Evolutionary conservation across 1,284 basidiomycete species (phyloP).

Genomic region (Pseudozyma flocculosa): DNA sequence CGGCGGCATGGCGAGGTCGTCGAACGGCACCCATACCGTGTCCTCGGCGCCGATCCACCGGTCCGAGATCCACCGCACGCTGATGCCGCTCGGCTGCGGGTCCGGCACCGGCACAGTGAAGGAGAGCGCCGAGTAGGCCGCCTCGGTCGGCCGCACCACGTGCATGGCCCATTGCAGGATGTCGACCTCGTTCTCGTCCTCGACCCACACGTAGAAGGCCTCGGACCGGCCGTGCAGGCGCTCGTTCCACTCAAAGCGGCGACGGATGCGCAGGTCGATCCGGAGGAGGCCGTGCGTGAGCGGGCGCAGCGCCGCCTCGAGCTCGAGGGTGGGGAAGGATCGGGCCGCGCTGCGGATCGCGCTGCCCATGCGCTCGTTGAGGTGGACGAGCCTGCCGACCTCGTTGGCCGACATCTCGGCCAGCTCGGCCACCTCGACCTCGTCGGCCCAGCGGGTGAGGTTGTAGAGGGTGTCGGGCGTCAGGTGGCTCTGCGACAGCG

Average conservation of each 20-base stretch:
- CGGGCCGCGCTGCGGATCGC: slow-evolving; percentile 78
- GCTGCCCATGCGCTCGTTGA: slow-evolving; percentile 81
- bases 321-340: slow-evolving; percentile 77
- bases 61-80: slow-evolving; percentile 79
- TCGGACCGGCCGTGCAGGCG: slow-evolving; percentile 76
- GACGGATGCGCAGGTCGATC: slow-evolving; percentile 69
- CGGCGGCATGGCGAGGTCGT: slow-evolving; percentile 74
- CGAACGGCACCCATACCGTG: slow-evolving; percentile 68
- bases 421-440: slow-evolving; percentile 76
- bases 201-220: slow-evolving; percentile 95
- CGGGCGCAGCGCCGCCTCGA: slow-evolving; percentile 70
- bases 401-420: slow-evolving; percentile 72
- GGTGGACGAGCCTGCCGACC: slow-evolving; percentile 79
- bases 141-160: slow-evolving; percentile 19
- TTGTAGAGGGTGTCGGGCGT: slow-evolving; percentile 69
- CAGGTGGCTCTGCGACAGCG: slow-evolving; percentile 71
- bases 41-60: slow-evolving; percentile 91
- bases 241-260: slow-evolving; percentile 80
- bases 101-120: slow-evolving; percentile 61
- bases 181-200: slow-evolving; percentile 74
- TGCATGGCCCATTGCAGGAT: slow-evolving; percentile 75
- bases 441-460: slow-evolving; percentile 79
- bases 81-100: slow-evolving; percentile 16
- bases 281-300: slow-evolving; percentile 80
- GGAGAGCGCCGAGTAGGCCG: slow-evolving; percentile 61